phyloP scores from a whole-genome alignment of 2,329 filamentous ascomycete genomes.

The Aspergillus pseudonomiae region DNA sequence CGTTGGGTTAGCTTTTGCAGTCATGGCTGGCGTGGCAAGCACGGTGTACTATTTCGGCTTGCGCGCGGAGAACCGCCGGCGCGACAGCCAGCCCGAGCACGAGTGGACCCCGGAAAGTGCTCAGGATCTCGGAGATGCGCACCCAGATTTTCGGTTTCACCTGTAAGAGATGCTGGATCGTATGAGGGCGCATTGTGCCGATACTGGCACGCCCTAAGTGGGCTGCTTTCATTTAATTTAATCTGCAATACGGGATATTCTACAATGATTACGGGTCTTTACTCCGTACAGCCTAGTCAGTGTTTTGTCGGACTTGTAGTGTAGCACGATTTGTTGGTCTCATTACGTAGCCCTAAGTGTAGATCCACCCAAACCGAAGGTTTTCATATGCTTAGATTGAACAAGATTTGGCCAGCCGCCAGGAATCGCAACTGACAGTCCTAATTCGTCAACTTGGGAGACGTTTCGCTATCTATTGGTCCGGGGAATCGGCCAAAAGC shows the following conservation, averaged over 20 bases:
- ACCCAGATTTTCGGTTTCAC: slow-evolving; percentile 15
- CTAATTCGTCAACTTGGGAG: not conserved
- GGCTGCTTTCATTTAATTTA: not conserved
- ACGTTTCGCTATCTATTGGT: not conserved
- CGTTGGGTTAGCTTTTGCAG: slow-evolving; percentile 36
- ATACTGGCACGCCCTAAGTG: not conserved
- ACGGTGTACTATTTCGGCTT: slow-evolving; percentile 16
- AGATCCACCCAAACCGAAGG: not conserved
- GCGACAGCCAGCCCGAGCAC: slow-evolving; percentile 11
- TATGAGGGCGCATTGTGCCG: not conserved
- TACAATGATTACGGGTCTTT: not conserved
- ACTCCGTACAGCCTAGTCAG: not conserved
- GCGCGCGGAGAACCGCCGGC: slow-evolving; percentile 14
- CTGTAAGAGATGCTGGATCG: not conserved
- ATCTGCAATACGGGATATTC: not conserved
- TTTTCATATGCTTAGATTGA: not conserved
- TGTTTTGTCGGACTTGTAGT: not conserved
- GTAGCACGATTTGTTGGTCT: not conserved
- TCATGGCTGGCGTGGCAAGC: slow-evolving; percentile 16
- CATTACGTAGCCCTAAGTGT: not conserved
- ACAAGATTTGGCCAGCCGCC: not conserved
- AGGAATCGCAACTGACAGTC: not conserved
- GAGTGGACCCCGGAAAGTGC: slow-evolving; percentile 10
- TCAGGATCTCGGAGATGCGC: slow-evolving; percentile 18
- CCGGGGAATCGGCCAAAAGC: not conserved